phyloP scores from a whole-genome alignment of 768 basidiomycete species.

The Mycena venus region DNA sequence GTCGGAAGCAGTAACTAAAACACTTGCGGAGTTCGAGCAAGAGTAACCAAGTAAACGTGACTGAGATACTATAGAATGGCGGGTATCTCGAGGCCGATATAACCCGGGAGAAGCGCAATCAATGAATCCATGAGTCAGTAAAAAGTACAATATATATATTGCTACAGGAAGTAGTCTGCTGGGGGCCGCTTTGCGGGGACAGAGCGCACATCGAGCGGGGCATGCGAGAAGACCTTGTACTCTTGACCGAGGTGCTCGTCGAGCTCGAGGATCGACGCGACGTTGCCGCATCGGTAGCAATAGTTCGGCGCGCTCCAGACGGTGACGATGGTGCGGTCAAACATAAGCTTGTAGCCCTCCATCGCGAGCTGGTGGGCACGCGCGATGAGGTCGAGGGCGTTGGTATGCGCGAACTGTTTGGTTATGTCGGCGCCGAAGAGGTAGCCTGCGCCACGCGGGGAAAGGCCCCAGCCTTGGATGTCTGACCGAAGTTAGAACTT shows the following conservation, averaged over 20 bases:
- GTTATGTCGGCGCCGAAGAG: slow-evolving; percentile 95
- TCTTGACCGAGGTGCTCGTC: slow-evolving; percentile 95
- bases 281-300: slow-evolving; percentile 98
- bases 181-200: slow-evolving; percentile 89
- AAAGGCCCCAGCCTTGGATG: slow-evolving; percentile 95
- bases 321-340: slow-evolving; percentile 94
- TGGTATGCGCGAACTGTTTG: slow-evolving; percentile 89
- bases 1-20: no score
- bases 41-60: no score
- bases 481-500: no score
- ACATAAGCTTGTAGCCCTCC: slow-evolving; percentile 99
- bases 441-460: slow-evolving; percentile 97
- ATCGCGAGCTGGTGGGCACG: slow-evolving; percentile 98
- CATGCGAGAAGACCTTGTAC: slow-evolving; percentile 96
- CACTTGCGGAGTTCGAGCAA: no score
- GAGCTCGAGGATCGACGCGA: slow-evolving; percentile 93
- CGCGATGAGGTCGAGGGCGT: slow-evolving; percentile 95
- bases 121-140: no score
- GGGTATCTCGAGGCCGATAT: no score
- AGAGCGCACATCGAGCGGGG: slow-evolving; percentile 85
- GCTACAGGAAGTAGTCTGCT: slow-evolving; percentile 87
- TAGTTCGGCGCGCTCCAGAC: slow-evolving; percentile 99
- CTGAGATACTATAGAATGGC: no score
- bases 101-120: no score
- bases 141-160: slow-evolving; percentile 9